phyloP scores from a whole-genome alignment of 352 stramenopile species.

The Globisporangium perplexum region DNA sequence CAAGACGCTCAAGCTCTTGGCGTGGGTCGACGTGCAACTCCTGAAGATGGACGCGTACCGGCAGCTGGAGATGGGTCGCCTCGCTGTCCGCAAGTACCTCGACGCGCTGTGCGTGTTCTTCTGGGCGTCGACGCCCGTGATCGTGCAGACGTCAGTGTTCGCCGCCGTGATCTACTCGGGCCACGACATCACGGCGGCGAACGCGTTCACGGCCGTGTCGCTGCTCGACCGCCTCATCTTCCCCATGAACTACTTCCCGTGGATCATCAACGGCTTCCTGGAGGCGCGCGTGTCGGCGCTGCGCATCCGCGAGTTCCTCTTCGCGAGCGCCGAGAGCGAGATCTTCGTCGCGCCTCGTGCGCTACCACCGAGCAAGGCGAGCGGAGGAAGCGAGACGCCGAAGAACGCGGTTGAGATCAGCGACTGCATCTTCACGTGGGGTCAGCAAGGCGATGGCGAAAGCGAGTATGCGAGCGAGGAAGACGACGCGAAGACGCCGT shows the following conservation, averaged over 20 bases:
- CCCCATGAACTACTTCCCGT: constrained; percentile 90
- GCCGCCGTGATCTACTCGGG: constrained; percentile 61
- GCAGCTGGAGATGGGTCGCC: constrained; percentile 55
- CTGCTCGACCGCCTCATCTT: constrained; percentile 86
- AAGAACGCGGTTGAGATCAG: constrained; percentile 17
- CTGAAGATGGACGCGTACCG: constrained; percentile 43
- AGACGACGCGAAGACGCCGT: constrained; percentile 3
- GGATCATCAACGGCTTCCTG: constrained; percentile 88
- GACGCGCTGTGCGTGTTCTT: constrained; percentile 90
- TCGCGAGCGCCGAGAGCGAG: constrained; percentile 19
- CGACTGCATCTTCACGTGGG: constrained; percentile 30
- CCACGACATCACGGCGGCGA: constrained; percentile 67
- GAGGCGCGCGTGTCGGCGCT: constrained; percentile 80
- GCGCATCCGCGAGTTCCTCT: constrained; percentile 71
- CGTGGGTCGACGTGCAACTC: constrained; percentile 47
- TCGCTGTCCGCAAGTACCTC: constrained; percentile 82
- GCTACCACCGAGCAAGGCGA: constrained; percentile 10
- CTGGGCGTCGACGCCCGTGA: constrained; percentile 84
- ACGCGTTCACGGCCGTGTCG: constrained; percentile 83
- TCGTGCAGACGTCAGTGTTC: constrained; percentile 86
- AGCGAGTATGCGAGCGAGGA: not conserved
- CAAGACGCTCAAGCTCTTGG: constrained; percentile 73
- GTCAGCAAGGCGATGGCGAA: not conserved
- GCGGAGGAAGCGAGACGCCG: not conserved
- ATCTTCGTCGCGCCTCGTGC: not conserved